A percentile compares a stretch with the other conserved stretches of the same genome.
Evolutionary conservation across 2,329 filamentous ascomycete genomes (phyloP).

Genomic region (Zarea fungicola): DNA sequence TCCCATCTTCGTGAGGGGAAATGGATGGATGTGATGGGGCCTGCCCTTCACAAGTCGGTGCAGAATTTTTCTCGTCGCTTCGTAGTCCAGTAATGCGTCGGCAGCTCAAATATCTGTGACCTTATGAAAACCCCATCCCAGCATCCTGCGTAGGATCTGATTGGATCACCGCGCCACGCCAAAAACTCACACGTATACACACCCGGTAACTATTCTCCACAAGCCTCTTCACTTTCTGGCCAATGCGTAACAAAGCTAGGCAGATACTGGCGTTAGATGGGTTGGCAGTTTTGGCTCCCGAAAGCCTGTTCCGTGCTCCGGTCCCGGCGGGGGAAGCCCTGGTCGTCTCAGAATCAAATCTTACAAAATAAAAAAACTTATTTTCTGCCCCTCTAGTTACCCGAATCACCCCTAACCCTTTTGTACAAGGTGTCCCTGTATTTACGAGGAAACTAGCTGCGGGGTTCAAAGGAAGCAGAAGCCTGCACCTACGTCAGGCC

Average conservation of each 20-base stretch:
- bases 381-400: too few relatives aligned
- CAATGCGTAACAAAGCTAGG: neutral
- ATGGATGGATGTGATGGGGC: neutral
- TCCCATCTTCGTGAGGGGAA: neutral
- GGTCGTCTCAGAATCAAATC: too few relatives aligned
- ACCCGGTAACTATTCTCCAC: too few relatives aligned
- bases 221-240: neutral
- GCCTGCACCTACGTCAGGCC: too few relatives aligned
- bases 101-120: conserved; percentile 1
- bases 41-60: conserved; percentile 4
- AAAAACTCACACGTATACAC: too few relatives aligned
- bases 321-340: conserved; percentile 10
- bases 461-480: too few relatives aligned
- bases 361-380: too few relatives aligned
- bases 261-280: too few relatives aligned
- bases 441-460: too few relatives aligned
- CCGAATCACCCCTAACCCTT: too few relatives aligned
- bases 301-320: conserved; percentile 2
- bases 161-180: neutral
- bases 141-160: neutral
- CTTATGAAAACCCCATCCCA: conserved; percentile 8
- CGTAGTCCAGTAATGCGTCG: too few relatives aligned
- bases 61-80: neutral
- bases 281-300: neutral
- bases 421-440: too few relatives aligned